phyloP scores from a whole-genome alignment of 2,329 filamentous ascomycete genomes.

The Ascochyta rabiei region DNA sequence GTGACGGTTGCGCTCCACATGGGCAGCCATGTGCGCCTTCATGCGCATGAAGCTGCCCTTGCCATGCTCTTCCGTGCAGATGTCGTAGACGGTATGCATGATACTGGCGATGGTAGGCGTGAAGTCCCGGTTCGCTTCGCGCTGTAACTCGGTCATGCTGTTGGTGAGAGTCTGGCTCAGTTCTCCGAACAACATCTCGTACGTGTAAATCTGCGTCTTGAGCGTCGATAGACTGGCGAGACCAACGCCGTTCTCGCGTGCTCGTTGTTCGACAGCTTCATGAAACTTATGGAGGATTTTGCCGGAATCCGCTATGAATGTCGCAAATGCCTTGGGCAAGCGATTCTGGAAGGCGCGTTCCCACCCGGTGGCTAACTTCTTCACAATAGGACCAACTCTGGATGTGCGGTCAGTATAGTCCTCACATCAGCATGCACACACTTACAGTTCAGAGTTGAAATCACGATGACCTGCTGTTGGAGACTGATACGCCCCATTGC shows the following conservation, averaged over 20 bases:
- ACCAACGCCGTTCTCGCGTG: slow-evolving; percentile 47
- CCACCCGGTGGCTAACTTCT: slow-evolving; percentile 52
- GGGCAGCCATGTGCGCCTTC: slow-evolving; percentile 56
- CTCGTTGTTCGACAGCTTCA: slow-evolving; percentile 49
- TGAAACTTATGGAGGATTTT: slow-evolving; percentile 52
- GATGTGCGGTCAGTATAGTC: neutral
- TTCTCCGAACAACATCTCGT: slow-evolving; percentile 51
- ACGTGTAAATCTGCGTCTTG: slow-evolving; percentile 50
- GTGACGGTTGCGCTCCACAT: slow-evolving; percentile 51
- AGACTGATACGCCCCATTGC: slow-evolving; percentile 56
- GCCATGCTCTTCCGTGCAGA: slow-evolving; percentile 55
- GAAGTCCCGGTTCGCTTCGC: slow-evolving; percentile 62
- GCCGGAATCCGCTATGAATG: slow-evolving; percentile 43
- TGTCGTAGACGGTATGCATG: slow-evolving; percentile 57
- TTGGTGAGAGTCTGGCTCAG: slow-evolving; percentile 42
- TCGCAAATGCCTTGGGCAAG: slow-evolving; percentile 50
- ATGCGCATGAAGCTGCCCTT: slow-evolving; percentile 58
- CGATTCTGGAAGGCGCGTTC: slow-evolving; percentile 52
- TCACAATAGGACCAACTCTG: slow-evolving; percentile 47
- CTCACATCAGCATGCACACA: neutral
- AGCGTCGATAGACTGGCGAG: slow-evolving; percentile 51
- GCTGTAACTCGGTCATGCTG: slow-evolving; percentile 54
- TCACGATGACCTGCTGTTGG: slow-evolving; percentile 45
- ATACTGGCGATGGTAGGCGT: slow-evolving; percentile 53
- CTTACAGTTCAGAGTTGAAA: slow-evolving; percentile 49